Conservation (phyloP, 768 basidiomycete genomes). For the Hirschioporus abietinus region DNA sequence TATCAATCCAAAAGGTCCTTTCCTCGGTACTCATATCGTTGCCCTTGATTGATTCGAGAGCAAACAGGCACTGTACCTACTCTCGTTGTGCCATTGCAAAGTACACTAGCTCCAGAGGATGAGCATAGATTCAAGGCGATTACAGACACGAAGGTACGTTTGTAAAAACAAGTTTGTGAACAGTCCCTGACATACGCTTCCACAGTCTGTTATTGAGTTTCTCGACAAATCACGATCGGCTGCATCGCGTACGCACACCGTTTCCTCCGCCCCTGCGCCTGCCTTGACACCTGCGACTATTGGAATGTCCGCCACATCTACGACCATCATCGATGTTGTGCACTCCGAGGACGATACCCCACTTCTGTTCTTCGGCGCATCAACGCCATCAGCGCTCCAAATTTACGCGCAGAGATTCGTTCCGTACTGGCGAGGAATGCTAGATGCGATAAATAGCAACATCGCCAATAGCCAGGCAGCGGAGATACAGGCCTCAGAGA, state of each 20-base stretch:
- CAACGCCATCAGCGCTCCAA: constrained; percentile 46
- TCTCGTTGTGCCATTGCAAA: constrained; percentile 76
- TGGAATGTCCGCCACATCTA: constrained; percentile 46
- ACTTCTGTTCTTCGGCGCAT: constrained; percentile 55
- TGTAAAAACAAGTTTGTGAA: constrained; percentile 9
- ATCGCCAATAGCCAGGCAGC: constrained; percentile 48
- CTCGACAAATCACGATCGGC: constrained; percentile 78
- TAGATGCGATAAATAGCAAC: constrained; percentile 46
- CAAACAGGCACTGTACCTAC: constrained; percentile 70
- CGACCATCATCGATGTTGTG: constrained; percentile 46
- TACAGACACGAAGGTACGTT: constrained; percentile 60
- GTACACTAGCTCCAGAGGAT: constrained; percentile 61
- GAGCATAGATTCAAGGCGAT: constrained; percentile 81
- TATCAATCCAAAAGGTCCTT: constrained; percentile 68
- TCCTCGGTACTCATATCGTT: constrained; percentile 4
- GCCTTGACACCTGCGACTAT: constrained; percentile 76
- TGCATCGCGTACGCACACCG: constrained; percentile 62
- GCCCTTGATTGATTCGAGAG: constrained; percentile 1
- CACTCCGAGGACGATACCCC: constrained; percentile 64
- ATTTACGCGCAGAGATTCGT: constrained; percentile 32
- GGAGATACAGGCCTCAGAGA: constrained; percentile 49
- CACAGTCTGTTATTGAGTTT: constrained; percentile 70
- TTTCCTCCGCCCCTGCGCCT: constrained; percentile 69
- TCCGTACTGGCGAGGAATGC: constrained; percentile 29
- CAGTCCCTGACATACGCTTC: constrained; percentile 7